A percentile compares a stretch with the other conserved stretches of the same genome.
Conservation (phyloP, 148 eudicot species). For the Salicornia ramosissima region DNA sequence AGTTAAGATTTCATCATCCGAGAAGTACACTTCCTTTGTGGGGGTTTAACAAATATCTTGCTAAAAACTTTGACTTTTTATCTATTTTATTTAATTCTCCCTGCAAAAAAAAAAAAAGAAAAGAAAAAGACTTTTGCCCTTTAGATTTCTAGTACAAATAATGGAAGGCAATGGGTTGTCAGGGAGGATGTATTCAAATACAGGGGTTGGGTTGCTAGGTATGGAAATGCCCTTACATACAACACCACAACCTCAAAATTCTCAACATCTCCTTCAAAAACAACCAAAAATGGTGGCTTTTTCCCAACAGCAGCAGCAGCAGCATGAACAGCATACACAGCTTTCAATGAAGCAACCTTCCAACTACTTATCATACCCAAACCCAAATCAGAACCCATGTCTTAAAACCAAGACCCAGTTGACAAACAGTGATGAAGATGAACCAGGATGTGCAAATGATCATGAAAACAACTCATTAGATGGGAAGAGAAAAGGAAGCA, state of each 20-base stretch:
- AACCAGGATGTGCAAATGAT: slow-evolving; percentile 41
- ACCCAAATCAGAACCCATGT: slow-evolving; percentile 9
- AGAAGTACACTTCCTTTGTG: too few species aligned
- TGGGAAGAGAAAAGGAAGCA: slow-evolving; percentile 41
- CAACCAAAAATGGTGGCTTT: slow-evolving; percentile 31
- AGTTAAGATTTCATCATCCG: neutral
- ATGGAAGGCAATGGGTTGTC: slow-evolving; percentile 47
- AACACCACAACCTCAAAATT: slow-evolving; percentile 32
- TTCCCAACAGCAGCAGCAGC: slow-evolving; percentile 34
- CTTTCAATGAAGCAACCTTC: slow-evolving; percentile 38
- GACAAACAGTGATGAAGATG: slow-evolving; percentile 56
- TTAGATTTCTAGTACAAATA: neutral
- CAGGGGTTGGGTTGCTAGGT: slow-evolving; percentile 46
- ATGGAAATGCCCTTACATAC: slow-evolving; percentile 52
- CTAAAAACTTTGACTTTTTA: too few species aligned
- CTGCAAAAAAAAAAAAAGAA: neutral
- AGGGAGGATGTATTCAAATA: slow-evolving; percentile 45
- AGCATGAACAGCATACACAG: slow-evolving; percentile 33
- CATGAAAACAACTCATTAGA: slow-evolving; percentile 33
- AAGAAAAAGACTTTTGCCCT: neutral
- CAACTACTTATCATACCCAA: slow-evolving; percentile 20
- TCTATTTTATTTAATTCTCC: neutral
- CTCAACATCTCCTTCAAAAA: slow-evolving; percentile 28
- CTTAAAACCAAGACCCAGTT: slow-evolving; percentile 35
- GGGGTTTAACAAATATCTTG: too few species aligned